Percentiles rank a stretch among this genome's conserved stretches.
Evolutionary conservation across 202 grass and related monocot species (phyloP).

Genomic region (Panicum virgatum): DNA sequence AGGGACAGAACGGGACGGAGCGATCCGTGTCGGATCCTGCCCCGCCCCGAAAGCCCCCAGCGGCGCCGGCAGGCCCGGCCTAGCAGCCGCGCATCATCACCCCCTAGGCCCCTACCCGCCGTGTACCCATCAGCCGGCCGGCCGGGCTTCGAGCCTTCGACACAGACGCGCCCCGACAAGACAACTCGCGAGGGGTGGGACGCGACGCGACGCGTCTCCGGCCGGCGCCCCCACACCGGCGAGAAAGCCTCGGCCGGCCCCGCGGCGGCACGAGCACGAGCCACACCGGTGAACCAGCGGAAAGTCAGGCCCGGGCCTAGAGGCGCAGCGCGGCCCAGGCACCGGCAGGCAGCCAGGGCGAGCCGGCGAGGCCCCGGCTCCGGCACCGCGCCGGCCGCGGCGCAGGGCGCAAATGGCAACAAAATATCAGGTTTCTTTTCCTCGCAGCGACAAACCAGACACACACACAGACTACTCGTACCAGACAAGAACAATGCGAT

Average conservation of each 20-base stretch:
- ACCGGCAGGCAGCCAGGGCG: too few species aligned
- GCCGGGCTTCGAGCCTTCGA: too few species aligned
- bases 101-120: background rate
- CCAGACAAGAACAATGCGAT: background rate
- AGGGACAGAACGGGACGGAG: background rate
- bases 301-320: background rate
- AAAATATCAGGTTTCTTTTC: too few species aligned
- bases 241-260: background rate
- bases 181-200: background rate
- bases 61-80: conserved; percentile 29
- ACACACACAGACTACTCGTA: too few species aligned
- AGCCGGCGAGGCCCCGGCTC: background rate
- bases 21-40: conserved; percentile 44
- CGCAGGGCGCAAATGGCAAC: conserved; percentile 31
- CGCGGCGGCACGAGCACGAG: background rate
- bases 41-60: conserved; percentile 34
- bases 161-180: conserved; percentile 1
- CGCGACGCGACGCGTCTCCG: background rate
- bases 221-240: background rate
- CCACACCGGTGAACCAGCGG: background rate
- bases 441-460: too few species aligned
- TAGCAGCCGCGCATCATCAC: conserved; percentile 8
- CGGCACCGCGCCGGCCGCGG: background rate
- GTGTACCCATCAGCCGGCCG: background rate
- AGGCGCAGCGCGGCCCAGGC: too few species aligned